Percentiles rank a stretch among this genome's conserved stretches.
Evolutionary conservation across 2,329 filamentous ascomycete genomes (phyloP).

Genomic region (Fusarium udum): DNA sequence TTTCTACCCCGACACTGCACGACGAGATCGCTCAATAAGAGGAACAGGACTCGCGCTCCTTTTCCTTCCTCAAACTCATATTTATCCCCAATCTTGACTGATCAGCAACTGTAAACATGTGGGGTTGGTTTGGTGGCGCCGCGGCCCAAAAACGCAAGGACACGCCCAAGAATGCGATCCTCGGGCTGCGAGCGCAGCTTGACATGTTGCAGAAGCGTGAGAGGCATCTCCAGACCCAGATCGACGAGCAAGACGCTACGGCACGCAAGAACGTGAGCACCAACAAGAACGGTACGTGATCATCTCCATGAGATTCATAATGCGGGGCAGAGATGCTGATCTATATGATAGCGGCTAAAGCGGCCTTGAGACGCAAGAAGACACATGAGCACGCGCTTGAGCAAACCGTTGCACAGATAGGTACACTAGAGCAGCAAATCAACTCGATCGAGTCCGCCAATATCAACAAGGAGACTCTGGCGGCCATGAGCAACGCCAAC

Average conservation of each 20-base stretch:
- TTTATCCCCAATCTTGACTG: not conserved
- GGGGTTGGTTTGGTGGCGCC: slow-evolving; percentile 92
- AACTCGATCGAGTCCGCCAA: slow-evolving; percentile 97
- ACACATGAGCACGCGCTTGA: slow-evolving; percentile 89
- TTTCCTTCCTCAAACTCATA: not conserved
- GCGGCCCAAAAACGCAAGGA: slow-evolving; percentile 88
- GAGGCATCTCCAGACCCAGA: slow-evolving; percentile 88
- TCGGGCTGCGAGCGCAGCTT: slow-evolving; percentile 85
- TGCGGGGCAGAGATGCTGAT: slow-evolving; percentile 40
- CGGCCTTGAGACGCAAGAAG: slow-evolving; percentile 93
- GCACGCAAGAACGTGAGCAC: slow-evolving; percentile 85
- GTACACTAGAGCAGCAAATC: slow-evolving; percentile 93
- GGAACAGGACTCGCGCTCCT: slow-evolving; percentile 26
- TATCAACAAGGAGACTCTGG: slow-evolving; percentile 96
- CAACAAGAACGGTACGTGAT: slow-evolving; percentile 86
- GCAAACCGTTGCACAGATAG: slow-evolving; percentile 89
- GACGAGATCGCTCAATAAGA: slow-evolving; percentile 9
- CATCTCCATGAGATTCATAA: not conserved
- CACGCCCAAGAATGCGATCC: slow-evolving; percentile 94
- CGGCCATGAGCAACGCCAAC: slow-evolving; percentile 91
- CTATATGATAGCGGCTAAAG: slow-evolving; percentile 76
- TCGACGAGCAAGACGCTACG: slow-evolving; percentile 89
- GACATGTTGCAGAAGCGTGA: slow-evolving; percentile 99
- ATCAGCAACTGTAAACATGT: slow-evolving; percentile 58
- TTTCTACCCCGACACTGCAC: slow-evolving; percentile 27